Evolutionary conservation across 306 rosid species (phyloP).

Genomic region (Cucurbita maxima): DNA sequence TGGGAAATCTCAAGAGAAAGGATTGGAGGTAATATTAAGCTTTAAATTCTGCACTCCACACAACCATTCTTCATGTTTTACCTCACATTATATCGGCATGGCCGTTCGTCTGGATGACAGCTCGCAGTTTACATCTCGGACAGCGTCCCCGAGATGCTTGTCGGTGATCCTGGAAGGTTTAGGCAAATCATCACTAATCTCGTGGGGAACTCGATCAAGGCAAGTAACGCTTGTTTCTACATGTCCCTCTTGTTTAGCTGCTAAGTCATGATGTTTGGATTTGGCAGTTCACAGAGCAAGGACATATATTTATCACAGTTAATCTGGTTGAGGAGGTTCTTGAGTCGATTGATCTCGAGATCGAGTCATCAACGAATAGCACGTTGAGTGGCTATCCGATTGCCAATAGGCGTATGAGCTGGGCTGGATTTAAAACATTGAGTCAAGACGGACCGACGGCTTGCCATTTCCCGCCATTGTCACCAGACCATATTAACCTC

Average conservation of each 20-base stretch:
- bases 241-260: neutral
- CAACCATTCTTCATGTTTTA: neutral
- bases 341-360: conserved; percentile 52
- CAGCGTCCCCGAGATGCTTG: conserved; percentile 59
- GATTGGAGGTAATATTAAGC: conserved; percentile 65
- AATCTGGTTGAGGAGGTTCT: conserved; percentile 77
- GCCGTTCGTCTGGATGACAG: conserved; percentile 30
- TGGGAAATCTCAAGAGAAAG: conserved; percentile 84
- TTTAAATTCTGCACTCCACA: neutral
- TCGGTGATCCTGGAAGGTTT: conserved; percentile 84
- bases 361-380: conserved; percentile 36
- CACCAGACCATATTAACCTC: conserved; percentile 43
- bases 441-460: conserved; percentile 41
- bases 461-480: conserved; percentile 32
- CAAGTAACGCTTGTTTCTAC: conserved; percentile 15
- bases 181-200: conserved; percentile 81
- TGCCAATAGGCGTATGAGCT: conserved; percentile 49
- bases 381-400: conserved; percentile 82
- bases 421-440: conserved; percentile 52
- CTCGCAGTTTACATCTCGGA: conserved; percentile 75
- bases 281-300: conserved; percentile 86
- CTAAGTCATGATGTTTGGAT: neutral
- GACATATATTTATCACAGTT: conserved; percentile 85
- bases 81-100: conserved; percentile 10
- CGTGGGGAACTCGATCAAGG: conserved; percentile 81